Conservation (phyloP, 148 eudicot species). For the Salicornia ramosissima region DNA sequence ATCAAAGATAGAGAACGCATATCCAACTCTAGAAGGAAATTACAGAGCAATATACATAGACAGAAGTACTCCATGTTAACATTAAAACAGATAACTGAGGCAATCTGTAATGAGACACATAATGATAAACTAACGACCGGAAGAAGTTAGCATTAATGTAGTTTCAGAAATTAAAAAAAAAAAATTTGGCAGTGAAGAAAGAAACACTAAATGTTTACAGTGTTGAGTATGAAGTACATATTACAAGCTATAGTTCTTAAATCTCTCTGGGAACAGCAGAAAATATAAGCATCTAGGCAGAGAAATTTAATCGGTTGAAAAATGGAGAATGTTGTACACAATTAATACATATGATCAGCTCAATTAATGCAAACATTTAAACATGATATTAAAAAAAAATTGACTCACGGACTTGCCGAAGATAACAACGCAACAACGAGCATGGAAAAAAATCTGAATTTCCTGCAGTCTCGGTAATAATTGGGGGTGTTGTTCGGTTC, state of each 20-base stretch:
- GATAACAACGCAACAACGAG: background rate
- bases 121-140: too few relatives aligned
- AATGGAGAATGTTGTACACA: conserved; percentile 11
- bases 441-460: conserved; percentile 4
- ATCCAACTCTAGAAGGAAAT: too few relatives aligned
- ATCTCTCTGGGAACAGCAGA: background rate
- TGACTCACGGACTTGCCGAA: background rate
- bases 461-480: background rate
- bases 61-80: too few relatives aligned
- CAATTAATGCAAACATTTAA: conserved; percentile 6
- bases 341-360: conserved; percentile 26
- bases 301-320: conserved; percentile 14
- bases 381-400: conserved; percentile 10
- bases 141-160: background rate
- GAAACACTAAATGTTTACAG: background rate
- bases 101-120: too few relatives aligned
- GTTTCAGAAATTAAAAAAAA: background rate
- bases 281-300: background rate
- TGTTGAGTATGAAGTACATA: background rate
- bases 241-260: background rate
- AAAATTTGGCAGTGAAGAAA: background rate
- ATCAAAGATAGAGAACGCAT: too few relatives aligned
- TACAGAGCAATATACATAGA: too few relatives aligned
- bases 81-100: too few relatives aligned
- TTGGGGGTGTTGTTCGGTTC: conserved; percentile 3